Evolutionary conservation across 1,284 basidiomycete species (phyloP), one percentile per base, ranked within the genome.

Genomic region (Austroboletus novae-zelandiae): DNA sequence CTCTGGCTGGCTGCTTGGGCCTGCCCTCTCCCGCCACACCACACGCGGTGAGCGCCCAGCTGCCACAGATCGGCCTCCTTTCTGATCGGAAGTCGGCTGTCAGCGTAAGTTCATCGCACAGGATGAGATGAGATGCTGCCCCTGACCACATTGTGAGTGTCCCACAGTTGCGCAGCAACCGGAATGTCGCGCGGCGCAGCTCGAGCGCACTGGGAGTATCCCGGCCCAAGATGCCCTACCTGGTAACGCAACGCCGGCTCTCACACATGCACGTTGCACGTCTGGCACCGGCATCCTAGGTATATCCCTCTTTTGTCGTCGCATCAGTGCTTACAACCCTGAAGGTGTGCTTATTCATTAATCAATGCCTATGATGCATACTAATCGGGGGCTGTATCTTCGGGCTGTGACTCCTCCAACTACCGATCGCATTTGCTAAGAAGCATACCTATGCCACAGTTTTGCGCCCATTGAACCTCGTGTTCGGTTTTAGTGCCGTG

Each of bases 11-110:
- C 25, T 34, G 34, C 30, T 35, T 39, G 29, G 35, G 42, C 18
- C 48, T 40, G 20, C 48, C 36, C 41, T 44, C 40, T 20, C 57
- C 47, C 46, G 15, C 45, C 46, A 50, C 41, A 47, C 32, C n/a
- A 34, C 52, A 59, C 47, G 45, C 44, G 47, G 52, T 56, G 17
- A 43, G 57, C 58, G 61, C 60, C 31, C 40, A 48, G 48, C 61
- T 63, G 61, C 62, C 61, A 67, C 62, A 48, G 65, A 67, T 56
- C 27, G 42, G 40, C 45, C 43, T 27, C 57, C 59, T 43, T 48
- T 52, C 20, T 65, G 64, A 62, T 61, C 60, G 60, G 62, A 43
- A 18, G 43, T 49, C 63, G 45, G 61, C 42, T 49, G 44, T 50
- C 40, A 35, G 15, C 47, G 43, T 48, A n/a, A n/a, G n/a, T 51